Evolutionary conservation across 2,329 filamentous ascomycete genomes (phyloP).

Genomic region (Penicillium sp.): DNA sequence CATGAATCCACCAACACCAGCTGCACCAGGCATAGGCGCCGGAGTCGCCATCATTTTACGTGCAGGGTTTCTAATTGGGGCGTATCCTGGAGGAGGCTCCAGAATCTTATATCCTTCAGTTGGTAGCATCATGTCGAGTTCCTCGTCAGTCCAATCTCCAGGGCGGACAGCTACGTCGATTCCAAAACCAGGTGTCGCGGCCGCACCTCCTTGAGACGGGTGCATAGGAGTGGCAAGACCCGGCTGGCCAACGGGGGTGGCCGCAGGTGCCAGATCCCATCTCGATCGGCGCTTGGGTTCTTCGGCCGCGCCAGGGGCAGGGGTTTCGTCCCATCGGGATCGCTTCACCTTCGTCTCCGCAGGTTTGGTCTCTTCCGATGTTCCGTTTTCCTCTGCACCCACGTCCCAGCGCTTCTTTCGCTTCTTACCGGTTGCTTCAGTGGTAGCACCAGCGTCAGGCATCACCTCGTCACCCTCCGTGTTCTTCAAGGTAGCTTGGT

Average conservation of each 20-base stretch:
- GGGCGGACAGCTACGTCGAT: conserved; percentile 80
- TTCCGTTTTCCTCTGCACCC: conserved; percentile 59
- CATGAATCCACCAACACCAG: conserved; percentile 79
- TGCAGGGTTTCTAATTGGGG: conserved; percentile 75
- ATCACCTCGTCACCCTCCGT: conserved; percentile 71
- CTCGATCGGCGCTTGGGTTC: conserved; percentile 78
- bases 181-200: conserved; percentile 69
- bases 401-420: conserved; percentile 97
- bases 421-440: conserved; percentile 69
- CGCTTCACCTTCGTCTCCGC: conserved; percentile 69
- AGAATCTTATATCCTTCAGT: conserved; percentile 91
- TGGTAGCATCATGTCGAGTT: conserved; percentile 88
- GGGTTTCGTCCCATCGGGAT: conserved; percentile 86
- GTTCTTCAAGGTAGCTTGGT: conserved; percentile 74
- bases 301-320: conserved; percentile 59
- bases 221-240: conserved; percentile 81
- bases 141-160: conserved; percentile 84
- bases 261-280: conserved; percentile 86
- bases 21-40: conserved; percentile 62
- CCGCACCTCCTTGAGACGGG: conserved; percentile 62
- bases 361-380: conserved; percentile 51
- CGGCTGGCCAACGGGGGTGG: conserved; percentile 72
- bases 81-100: conserved; percentile 88
- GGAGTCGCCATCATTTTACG: conserved; percentile 76
- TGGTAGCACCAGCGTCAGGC: conserved; percentile 68